Percentiles rank a stretch among this genome's conserved stretches.
Conservation (phyloP, 2,329 filamentous ascomycete genomes). For the Sclerotinia glacialis region DNA sequence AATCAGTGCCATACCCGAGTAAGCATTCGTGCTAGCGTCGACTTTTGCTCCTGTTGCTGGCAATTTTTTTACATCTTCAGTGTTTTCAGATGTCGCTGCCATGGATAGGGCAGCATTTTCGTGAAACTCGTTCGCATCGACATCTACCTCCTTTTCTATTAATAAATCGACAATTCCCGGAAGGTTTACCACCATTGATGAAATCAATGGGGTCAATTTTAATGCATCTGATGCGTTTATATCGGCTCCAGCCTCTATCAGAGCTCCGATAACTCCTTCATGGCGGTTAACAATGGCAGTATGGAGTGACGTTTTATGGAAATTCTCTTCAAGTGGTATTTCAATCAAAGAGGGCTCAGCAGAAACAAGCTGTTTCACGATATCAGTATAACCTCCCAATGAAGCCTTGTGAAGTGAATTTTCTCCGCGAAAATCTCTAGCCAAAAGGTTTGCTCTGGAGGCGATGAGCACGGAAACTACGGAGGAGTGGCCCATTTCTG, state of each 20-base stretch:
- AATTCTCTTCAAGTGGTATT: background rate
- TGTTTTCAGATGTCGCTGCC: background rate
- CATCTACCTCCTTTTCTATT: background rate
- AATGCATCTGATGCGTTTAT: background rate
- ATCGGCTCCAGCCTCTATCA: constrained; percentile 3
- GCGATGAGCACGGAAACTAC: background rate
- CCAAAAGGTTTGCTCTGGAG: constrained; percentile 1
- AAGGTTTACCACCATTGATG: background rate
- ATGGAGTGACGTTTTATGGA: background rate
- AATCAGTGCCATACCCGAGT: background rate
- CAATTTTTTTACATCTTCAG: background rate
- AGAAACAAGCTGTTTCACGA: constrained; percentile 5
- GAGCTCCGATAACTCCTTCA: background rate
- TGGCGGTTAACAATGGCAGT: background rate
- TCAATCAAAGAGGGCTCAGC: background rate
- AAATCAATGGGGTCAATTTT: background rate
- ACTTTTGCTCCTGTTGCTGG: constrained; percentile 4
- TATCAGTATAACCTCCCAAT: background rate
- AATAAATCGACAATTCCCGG: background rate
- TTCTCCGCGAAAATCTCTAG: constrained; percentile 1
- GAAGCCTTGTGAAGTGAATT: constrained; percentile 9
- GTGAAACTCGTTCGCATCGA: background rate
- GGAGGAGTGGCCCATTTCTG: background rate
- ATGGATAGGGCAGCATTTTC: background rate
- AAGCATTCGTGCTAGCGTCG: background rate